These are phyloP conservation scores for Fusarium sp. DNA, from an alignment of 2,329 filamentous ascomycete genomes.

Conservation along the genomic window DNA sequence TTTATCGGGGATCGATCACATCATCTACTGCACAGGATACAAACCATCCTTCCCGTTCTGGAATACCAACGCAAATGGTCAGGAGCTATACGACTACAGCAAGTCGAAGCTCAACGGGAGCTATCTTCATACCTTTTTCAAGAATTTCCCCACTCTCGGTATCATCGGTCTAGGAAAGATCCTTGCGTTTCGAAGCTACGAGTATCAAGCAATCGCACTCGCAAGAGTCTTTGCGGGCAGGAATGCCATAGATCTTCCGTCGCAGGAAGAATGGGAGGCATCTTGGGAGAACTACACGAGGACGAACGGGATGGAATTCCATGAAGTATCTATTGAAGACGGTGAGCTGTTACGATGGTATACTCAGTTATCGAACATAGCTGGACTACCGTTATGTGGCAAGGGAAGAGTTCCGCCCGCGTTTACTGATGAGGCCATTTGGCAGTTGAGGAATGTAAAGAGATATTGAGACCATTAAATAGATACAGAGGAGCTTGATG, in stretches of 20 bases:
- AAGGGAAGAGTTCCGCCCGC: neutral
- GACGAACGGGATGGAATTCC: neutral
- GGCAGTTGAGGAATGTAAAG: neutral
- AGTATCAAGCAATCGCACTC: constrained; percentile 2
- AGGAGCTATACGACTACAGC: neutral
- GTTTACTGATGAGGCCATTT: neutral
- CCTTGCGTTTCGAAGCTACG: neutral
- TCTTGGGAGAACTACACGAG: neutral
- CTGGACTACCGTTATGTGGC: neutral
- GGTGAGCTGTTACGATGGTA: neutral
- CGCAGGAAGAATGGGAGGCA: neutral
- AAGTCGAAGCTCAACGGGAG: neutral
- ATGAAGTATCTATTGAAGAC: neutral
- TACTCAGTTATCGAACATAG: neutral
- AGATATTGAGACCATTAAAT: neutral
- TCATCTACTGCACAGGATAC: neutral
- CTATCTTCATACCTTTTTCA: neutral
- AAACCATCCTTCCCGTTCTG: neutral
- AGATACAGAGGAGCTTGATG: neutral
- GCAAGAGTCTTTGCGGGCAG: neutral
- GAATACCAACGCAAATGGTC: neutral
- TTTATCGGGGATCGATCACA: neutral
- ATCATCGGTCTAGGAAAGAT: neutral
- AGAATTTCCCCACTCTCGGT: neutral
- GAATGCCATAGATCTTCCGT: neutral